Conservation (phyloP, 768 basidiomycete genomes). For the Brasilioporus rufonigricans region DNA sequence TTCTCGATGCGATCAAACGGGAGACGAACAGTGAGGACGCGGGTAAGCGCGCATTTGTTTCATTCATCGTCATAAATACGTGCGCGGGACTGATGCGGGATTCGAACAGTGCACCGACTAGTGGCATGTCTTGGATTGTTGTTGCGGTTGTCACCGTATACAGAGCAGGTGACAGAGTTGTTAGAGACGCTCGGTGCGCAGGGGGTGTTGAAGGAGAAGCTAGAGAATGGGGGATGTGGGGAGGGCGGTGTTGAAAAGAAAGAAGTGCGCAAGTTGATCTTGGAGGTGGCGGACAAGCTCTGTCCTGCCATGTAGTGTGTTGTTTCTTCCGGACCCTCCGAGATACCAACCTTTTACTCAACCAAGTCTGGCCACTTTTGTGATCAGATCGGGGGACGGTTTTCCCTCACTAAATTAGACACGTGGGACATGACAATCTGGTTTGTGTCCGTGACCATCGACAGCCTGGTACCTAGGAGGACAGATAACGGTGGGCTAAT, state of each 20-base stretch:
- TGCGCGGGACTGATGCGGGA: no score
- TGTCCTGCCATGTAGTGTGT: slow-evolving; percentile 22
- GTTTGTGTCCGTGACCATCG: no score
- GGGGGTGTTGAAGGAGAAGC: slow-evolving; percentile 55
- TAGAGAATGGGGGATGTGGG: slow-evolving; percentile 50
- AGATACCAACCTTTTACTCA: no score
- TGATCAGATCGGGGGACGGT: no score
- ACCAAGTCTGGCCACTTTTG: no score
- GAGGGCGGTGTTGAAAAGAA: slow-evolving; percentile 56
- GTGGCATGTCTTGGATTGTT: slow-evolving; percentile 76
- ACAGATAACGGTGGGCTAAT: no score
- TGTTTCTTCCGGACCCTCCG: not conserved
- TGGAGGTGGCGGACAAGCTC: slow-evolving; percentile 55
- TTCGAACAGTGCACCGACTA: slow-evolving; percentile 73
- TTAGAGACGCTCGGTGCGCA: slow-evolving; percentile 70
- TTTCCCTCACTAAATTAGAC: no score
- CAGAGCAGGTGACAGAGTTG: slow-evolving; percentile 53
- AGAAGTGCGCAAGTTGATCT: slow-evolving; percentile 61
- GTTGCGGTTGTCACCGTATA: slow-evolving; percentile 71
- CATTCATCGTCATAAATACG: not conserved
- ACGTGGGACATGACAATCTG: no score
- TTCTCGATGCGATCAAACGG: slow-evolving; percentile 74
- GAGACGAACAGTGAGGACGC: slow-evolving; percentile 79
- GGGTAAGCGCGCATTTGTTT: slow-evolving; percentile 43
- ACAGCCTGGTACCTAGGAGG: no score